These are phyloP conservation scores for Penicillium sp. DNA, from an alignment of 2,329 filamentous ascomycete genomes.

Conservation along the genomic window DNA sequence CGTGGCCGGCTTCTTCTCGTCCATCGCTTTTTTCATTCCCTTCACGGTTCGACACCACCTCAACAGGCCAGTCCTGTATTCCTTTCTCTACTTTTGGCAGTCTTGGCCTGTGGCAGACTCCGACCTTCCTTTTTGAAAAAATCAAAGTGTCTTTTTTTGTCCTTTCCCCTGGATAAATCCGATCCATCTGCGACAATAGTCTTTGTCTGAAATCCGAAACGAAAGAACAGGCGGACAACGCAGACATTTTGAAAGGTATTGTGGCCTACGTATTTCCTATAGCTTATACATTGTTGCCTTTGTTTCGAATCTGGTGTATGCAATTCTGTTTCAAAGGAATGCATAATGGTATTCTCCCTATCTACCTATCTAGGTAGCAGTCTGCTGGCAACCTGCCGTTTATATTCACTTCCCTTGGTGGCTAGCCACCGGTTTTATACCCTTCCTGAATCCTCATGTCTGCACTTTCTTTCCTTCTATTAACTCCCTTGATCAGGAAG, in stretches of 20 bases:
- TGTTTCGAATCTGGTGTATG: background rate
- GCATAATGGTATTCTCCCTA: background rate
- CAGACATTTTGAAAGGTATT: background rate
- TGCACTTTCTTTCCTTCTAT: conserved; percentile 3
- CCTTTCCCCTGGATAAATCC: background rate
- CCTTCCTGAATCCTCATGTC: background rate
- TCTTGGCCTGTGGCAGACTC: conserved; percentile 22
- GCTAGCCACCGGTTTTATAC: background rate
- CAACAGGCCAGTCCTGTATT: conserved; percentile 35
- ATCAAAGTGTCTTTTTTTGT: background rate
- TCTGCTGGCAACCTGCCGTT: no score
- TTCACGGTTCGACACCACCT: conserved; percentile 25
- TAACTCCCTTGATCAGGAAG: conserved; percentile 15
- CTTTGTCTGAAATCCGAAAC: background rate
- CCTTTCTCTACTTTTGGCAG: conserved; percentile 22
- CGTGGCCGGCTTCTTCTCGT: conserved; percentile 12
- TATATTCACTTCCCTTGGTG: no score
- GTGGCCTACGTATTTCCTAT: background rate
- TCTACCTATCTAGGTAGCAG: background rate
- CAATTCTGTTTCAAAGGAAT: background rate
- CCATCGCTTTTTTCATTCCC: conserved; percentile 21
- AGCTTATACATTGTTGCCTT: background rate
- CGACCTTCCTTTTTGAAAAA: conserved; percentile 27
- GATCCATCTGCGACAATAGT: background rate
- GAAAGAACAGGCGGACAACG: no score